Base-by-base conservation (phyloP, 306 rosid genomes). In the Adenanthera pavonina region DNA sequence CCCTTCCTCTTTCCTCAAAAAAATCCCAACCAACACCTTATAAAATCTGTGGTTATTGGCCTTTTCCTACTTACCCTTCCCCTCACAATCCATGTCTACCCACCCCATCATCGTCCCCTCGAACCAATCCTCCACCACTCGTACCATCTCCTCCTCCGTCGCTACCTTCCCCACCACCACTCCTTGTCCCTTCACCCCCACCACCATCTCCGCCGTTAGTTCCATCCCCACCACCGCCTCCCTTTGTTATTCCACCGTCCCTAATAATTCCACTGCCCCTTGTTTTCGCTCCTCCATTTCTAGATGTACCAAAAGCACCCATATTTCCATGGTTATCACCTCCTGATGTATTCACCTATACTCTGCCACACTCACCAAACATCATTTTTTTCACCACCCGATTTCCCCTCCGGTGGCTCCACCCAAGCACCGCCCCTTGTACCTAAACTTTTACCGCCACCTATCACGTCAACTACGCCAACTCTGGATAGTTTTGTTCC, bases 21-120 rank as follows among this genome's bases (percentile, higher is more conserved):
- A n/a, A n/a, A n/a, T n/a, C n/a, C n/a, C n/a, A n/a, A n/a, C n/a
- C n/a, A n/a, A n/a, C n/a, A n/a, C n/a, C n/a, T 15, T 92, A 59
- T 85, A 94, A 57, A n/a, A 25, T 64, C 8, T 94, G 98, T 70
- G 93, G 91, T 61, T 88, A 82, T 65, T 94, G 97, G 97, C 94
- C 98, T 84, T 94, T 94, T 34, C 87, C 94, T 66, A 91, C 84
- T 1, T 84, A 52, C 43, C 87, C 90, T 41, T 92, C 86, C 60
- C 92, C 91, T 49, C 41, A 91, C 53, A 94, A 94, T 82, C 98
- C 98, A 0, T 92, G 92, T 87, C 73, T 57, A 13, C 92, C 89
- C 51, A 66, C 90, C 35, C 90, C 89, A 15, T 48, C 83, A 44
- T 88, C 84, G 6, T 46, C 83, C 6, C 86, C 85, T 41, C 34